These are phyloP conservation scores for Staphylotrichum longicolle DNA, from an alignment of 495 filamentous ascomycete genomes.

Conservation along the genomic window DNA sequence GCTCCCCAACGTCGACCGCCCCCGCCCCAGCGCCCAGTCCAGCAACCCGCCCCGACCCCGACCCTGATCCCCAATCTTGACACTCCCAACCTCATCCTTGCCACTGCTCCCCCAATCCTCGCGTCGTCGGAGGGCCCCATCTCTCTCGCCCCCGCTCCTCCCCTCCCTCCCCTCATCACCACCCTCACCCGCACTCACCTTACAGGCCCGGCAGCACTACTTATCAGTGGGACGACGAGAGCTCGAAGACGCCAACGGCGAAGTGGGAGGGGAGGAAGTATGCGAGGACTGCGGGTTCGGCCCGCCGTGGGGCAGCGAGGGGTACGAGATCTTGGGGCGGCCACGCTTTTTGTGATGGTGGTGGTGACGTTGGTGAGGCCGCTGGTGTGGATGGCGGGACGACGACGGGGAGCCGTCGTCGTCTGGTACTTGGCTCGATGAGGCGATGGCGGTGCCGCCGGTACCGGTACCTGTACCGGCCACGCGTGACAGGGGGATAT, in stretches of 20 bases:
- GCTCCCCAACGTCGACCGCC: no score
- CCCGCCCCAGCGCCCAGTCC: background rate
- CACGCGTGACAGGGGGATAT: no score
- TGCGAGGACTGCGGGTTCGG: background rate
- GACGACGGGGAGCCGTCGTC: no score
- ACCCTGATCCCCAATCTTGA: background rate
- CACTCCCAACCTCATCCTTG: background rate
- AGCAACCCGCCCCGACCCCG: background rate
- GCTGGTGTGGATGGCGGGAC: no score
- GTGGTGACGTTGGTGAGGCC: no score
- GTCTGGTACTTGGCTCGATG: no score
- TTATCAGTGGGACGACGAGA: background rate
- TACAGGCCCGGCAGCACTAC: conserved; percentile 15
- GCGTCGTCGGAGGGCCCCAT: background rate
- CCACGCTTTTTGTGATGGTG: background rate
- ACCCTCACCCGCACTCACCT: background rate
- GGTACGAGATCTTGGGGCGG: background rate
- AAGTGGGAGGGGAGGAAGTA: background rate
- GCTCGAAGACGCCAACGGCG: background rate
- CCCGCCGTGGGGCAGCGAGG: background rate
- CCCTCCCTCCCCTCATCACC: background rate
- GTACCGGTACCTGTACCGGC: no score
- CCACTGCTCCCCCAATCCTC: background rate
- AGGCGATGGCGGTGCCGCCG: no score
- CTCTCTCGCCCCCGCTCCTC: background rate